A percentile compares a stretch with the other conserved stretches of the same genome.
Evolutionary conservation across 805 yeast genomes (phyloP).

Genomic region (Peterozyma toletana): DNA sequence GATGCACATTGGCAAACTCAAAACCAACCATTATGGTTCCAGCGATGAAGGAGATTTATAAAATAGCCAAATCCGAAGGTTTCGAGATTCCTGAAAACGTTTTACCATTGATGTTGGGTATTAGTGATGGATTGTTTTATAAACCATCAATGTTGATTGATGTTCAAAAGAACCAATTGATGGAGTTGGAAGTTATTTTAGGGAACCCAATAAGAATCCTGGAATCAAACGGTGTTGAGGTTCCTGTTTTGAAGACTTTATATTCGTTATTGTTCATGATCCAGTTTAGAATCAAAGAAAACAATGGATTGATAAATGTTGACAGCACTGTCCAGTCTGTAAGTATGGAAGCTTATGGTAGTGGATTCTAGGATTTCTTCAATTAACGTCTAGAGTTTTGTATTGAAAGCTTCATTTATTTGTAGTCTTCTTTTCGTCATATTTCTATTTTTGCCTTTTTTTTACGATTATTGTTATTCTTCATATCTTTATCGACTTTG

Average conservation of each 20-base stretch:
- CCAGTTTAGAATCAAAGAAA: constrained; percentile 56
- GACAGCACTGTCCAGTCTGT: constrained; percentile 12
- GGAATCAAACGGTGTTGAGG: constrained; percentile 26
- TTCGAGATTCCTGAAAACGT: constrained; percentile 24
- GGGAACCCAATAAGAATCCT: constrained; percentile 33
- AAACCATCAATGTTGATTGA: constrained; percentile 42
- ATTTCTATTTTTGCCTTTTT: no score
- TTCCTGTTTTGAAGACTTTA: constrained; percentile 52
- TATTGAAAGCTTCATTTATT: no score
- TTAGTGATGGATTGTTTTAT: constrained; percentile 30
- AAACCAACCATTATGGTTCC: constrained; percentile 22
- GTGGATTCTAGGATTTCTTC: constrained; percentile 10
- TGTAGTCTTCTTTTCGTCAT: no score
- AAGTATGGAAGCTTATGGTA: constrained; percentile 11
- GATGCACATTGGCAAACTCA: constrained; percentile 18
- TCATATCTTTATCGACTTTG: no score
- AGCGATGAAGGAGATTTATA: constrained; percentile 34
- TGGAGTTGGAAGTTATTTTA: constrained; percentile 34
- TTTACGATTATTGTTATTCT: no score
- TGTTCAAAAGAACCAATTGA: constrained; percentile 24
- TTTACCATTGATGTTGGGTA: constrained; percentile 24
- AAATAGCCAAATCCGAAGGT: constrained; percentile 40
- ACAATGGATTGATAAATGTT: constrained; percentile 32
- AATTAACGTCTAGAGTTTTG: no score
- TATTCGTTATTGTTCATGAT: constrained; percentile 51